Base-by-base conservation (phyloP, 2,329 filamentous ascomycete genomes). In the Monosporascus sp. region DNA sequence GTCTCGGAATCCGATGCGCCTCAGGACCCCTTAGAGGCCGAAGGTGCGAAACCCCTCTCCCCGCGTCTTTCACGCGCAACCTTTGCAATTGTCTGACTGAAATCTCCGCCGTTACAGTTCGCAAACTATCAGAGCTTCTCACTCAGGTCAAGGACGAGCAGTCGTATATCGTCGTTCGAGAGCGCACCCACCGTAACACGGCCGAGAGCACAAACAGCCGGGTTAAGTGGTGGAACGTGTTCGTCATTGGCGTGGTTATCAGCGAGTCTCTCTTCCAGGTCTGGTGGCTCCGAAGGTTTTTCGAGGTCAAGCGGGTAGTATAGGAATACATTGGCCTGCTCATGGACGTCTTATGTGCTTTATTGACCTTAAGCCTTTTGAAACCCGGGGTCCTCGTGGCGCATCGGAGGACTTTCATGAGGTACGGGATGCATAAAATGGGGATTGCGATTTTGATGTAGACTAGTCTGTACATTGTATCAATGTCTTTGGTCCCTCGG, bases 211-310 rank as follows among this genome's bases (percentile, higher is more conserved):
- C 94, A 67, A 99, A 99, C 74, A 83, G 85, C 63, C 83, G 94
- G 62, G 94, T 99, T 71, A 99, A 99, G 80, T 99, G 94, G 94
- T 99, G 94, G 94, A 97, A 94, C 73, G 82, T 97, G 65, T 97
- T 97, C 74, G 92, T 99, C 74, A 85, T 99, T 60, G 82, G 85
- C 53, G 86, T 97, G 49, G 82, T 99, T 58, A 80, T 95, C 61
- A 91, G 88, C 65, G 90, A 97, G 78, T 94, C 91, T 56, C 78
- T 97, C 61, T 99, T 99, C 80, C 94, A 99, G 78, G 93, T 99
- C 61, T 99, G 94, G 93, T 99, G 94, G 92, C 75, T 99, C 71
- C 94, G 96, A 77, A 85, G 94, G 69, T 99, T 99, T 82, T 97
- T 97, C 69, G 92, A 97, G 85, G 85, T 88, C 65, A 85, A 87